Base-by-base conservation (phyloP, 1,139 yeast genomes). In the Schizosaccharomyces versatilis region DNA sequence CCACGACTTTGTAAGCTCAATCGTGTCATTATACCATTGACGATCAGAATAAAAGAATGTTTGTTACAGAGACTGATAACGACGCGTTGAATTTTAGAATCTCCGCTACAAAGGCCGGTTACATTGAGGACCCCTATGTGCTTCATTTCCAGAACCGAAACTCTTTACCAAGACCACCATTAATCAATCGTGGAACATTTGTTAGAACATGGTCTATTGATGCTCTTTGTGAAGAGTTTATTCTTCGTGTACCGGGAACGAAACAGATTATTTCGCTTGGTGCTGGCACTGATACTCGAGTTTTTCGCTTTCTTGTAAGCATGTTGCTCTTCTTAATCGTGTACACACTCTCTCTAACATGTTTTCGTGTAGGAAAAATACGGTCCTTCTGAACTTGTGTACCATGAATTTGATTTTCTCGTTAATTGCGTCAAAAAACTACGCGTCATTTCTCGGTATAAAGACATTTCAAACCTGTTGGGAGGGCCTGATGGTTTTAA, bases 251-350 rank as follows among this genome's bases (percentile, higher is more conserved):
- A 5, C 38, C 19, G 7, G 49, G 49, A 8, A 44, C 10, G 32
- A 44, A 44, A 32, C 95, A 86, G 64, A 75, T 90, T 7, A 68
- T 90, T 0, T 85, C 93, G 3, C 67, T 90, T 32, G 98, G 98
- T 0, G 84, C 96, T n/a, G 98, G 98, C 0, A 83, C 94, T 14
- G 98, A 90, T 66, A 80, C 96, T 1, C 67, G 97, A 57, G 73
- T 76, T 2, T 84, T 84, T 63, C 66, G 70, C 6, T 57, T 78
- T 1, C 65, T 83, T 52, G 62, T 55, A 2, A 36, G 59, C 6
- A 41, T 15, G 36, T 12, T 10, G 9, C 36, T 53, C 5, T 47
- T 47, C 15, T 55, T 38, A 39, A 59, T 3, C 14, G 6, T 39
- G 6, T 3, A 39, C 6, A 14, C 41, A 39, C 14, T 6, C 41